Evolutionary conservation across 106 monocot species (phyloP), one percentile per base, ranked within the genome.

Genomic region (Posidonia australis): DNA sequence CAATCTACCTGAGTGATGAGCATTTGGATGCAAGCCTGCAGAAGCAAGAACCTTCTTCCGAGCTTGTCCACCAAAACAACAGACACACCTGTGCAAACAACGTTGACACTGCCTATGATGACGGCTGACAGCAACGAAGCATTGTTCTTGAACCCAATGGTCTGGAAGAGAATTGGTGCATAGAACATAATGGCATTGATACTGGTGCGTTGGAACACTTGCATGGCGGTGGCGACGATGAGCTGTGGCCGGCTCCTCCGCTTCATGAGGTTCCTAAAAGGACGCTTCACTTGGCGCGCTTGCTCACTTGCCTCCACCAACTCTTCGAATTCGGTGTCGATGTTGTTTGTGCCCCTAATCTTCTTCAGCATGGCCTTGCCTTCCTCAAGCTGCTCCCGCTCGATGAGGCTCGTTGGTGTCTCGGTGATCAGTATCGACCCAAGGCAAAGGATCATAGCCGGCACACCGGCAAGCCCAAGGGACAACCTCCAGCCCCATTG

Each of bases 381-480:
- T 16, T 74, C 46, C 6, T 66, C 66, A 3, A 65, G 28, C 23
- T 12, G 3, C 52, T 48, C n/a, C n/a, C n/a, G n/a, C n/a, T n/a
- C n/a, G n/a, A n/a, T n/a, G n/a, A n/a, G n/a, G n/a, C n/a, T n/a
- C n/a, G n/a, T n/a, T n/a, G n/a, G n/a, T n/a, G n/a, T n/a, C n/a
- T n/a, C n/a, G n/a, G n/a, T n/a, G n/a, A 72, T 31, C 10, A 64
- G 17, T 17, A 72, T 17, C 0, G 72, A 51, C 2, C 52, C 63
- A 0, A 54, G n/a, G 27, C 47, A 46, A 17, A 82, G 57, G 20
- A 85, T 54, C 13, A 21, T 0, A 3, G 82, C 81, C 0, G 85
- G 82, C 4, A 79, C 69, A 30, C 66, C 84, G 7, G 84, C 81
- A 1, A 82, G 78, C 84, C n/a, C n/a, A n/a, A n/a, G n/a, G n/a